A percentile compares a stretch with the other conserved stretches of the same genome.
These are phyloP conservation scores for Mycena leptocephala DNA, from an alignment of 768 basidiomycete species.

Conservation along the genomic window DNA sequence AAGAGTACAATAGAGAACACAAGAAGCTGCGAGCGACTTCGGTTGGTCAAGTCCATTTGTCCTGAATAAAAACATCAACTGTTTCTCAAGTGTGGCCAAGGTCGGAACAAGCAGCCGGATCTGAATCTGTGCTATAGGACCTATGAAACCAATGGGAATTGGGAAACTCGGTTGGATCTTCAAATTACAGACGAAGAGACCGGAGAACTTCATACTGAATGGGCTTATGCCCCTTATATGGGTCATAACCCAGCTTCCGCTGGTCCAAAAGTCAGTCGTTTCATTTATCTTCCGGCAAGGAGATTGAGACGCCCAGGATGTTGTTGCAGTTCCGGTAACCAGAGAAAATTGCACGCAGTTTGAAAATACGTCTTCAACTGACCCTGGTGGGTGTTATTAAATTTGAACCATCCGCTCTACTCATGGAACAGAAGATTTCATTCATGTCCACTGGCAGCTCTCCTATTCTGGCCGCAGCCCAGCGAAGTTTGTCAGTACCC, in stretches of 20 bases:
- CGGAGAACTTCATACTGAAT: constrained; percentile 34
- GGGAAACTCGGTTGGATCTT: constrained; percentile 49
- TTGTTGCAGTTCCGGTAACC: constrained; percentile 49
- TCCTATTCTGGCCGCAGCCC: constrained; percentile 46
- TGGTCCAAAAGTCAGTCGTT: constrained; percentile 49
- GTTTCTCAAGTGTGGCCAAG: constrained; percentile 40
- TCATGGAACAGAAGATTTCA: constrained; percentile 26
- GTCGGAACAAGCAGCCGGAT: constrained; percentile 25
- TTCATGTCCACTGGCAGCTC: constrained; percentile 53
- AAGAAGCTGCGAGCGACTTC: constrained; percentile 36
- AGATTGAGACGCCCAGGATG: constrained; percentile 40
- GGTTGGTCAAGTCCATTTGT: constrained; percentile 34
- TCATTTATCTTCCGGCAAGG: neutral
- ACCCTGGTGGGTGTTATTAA: constrained; percentile 5
- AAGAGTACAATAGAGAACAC: constrained; percentile 47
- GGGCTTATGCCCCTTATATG: constrained; percentile 52
- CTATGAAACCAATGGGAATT: constrained; percentile 46
- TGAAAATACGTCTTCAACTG: neutral
- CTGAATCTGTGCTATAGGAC: constrained; percentile 40
- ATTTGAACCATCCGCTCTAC: neutral
- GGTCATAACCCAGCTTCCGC: constrained; percentile 32
- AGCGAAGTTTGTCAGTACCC: constrained; percentile 36
- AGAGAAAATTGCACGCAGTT: constrained; percentile 43
- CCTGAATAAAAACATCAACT: neutral
- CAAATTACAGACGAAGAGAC: constrained; percentile 25